Evolutionary conservation across 176 grass and related monocot genomes (phyloP), one percentile per base, ranked within the genome.

Genomic region (Oryza nivara): DNA sequence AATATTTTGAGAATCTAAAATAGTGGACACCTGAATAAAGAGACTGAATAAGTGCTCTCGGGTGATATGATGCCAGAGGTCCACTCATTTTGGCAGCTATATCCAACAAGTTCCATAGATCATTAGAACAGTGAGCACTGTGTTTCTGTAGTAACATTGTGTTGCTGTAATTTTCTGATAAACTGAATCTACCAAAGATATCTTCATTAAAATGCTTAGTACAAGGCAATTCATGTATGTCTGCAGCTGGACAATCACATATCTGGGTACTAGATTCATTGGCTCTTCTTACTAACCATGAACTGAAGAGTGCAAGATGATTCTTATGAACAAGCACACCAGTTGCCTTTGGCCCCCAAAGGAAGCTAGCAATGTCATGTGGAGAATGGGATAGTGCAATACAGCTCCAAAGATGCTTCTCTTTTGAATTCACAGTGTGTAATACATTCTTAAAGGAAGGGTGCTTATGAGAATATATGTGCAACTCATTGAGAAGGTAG

Each of bases 341-440:
- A 83, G 88, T 93, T 41, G 86, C 83, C 80, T 95, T 93, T 68
- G 95, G 92, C 35, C 95, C 95, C 95, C 95, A 98, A 47, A 86
- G 78, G 77, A 98, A 98, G 40, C 80, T 81, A 11, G 80, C 87
- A 85, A 95, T 86, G 78, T 89, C 78, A 76, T 94, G 88, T 68
- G 73, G 83, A 90, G 87, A 87, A 82, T 77, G 85, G 66, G 79
- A 78, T 78, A 88, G 44, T 87, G 87, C 92, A 90, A 95, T 91
- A 86, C 92, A 95, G 76, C 85, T 80, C 95, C 95, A 98, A 93
- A 90, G 56, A 76, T 86, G 88, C 17, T 78, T 84, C 69, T 83
- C 72, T 84, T 89, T 87, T 80, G 76, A 91, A 78, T 73, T 84
- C 67, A 83, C 80, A 77, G 73, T 48, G 70, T 78, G 63, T 70